Conservation (phyloP, 2,329 filamentous ascomycete species). For the Fusarium coffeatum region DNA sequence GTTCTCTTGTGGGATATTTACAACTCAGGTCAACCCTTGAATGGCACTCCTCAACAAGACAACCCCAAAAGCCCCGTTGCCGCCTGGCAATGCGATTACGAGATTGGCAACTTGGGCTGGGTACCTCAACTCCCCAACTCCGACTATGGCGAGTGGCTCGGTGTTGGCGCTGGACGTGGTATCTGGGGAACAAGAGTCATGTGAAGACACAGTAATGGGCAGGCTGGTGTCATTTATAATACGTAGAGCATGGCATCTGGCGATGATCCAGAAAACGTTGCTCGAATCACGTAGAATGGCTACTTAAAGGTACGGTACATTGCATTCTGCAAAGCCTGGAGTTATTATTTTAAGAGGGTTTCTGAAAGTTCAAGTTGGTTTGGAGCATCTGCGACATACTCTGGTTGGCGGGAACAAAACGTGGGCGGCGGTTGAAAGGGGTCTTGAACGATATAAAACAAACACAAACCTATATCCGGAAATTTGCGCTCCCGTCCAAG, state of each 20-base stretch:
- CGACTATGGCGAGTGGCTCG: conserved; percentile 85
- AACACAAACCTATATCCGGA: conserved; percentile 32
- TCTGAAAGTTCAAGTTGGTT: conserved; percentile 38
- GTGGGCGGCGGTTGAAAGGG: conserved; percentile 18
- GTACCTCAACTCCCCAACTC: conserved; percentile 76
- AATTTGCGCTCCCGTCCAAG: conserved; percentile 4
- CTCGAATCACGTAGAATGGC: conserved; percentile 44
- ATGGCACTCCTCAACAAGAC: conserved; percentile 64
- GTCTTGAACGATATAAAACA: conserved; percentile 31
- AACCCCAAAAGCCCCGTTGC: conserved; percentile 76
- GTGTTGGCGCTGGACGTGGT: conserved; percentile 82
- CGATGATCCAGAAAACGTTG: conserved; percentile 18
- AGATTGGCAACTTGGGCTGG: conserved; percentile 88
- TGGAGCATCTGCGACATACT: conserved; percentile 40
- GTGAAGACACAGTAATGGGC: conserved; percentile 40
- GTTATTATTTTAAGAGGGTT: conserved; percentile 37
- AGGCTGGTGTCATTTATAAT: conserved; percentile 31
- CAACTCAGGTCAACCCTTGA: conserved; percentile 64
- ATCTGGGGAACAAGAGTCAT: conserved; percentile 77
- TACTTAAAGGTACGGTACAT: conserved; percentile 41
- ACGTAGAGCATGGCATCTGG: conserved; percentile 7
- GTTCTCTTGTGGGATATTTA: conserved; percentile 95
- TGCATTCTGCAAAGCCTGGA: conserved; percentile 46
- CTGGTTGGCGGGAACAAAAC: conserved; percentile 39
- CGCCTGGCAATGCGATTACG: conserved; percentile 87